Conservation (phyloP, 345 rosid species). For the Syzygium oleosum region DNA sequence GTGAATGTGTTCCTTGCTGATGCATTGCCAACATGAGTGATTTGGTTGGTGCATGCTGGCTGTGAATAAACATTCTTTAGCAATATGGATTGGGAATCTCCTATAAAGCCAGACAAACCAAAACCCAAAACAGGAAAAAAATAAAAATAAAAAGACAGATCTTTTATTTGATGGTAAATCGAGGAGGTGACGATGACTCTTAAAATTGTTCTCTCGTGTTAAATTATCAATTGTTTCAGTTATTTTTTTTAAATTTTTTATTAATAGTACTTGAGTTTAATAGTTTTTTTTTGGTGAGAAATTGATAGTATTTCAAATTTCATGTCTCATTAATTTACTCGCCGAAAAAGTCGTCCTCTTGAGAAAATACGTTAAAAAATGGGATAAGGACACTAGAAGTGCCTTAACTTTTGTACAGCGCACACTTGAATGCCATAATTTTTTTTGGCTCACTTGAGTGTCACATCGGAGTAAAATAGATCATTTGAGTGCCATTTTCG, state of each 20-base stretch:
- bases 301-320: background rate
- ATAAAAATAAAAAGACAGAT: too few relatives aligned
- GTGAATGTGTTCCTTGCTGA: background rate
- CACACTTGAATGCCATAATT: too few relatives aligned
- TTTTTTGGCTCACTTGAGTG: too few relatives aligned
- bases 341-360: background rate
- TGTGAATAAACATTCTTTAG: background rate
- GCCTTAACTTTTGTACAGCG: too few relatives aligned
- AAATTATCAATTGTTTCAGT: rapidly evolving
- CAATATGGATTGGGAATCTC: background rate
- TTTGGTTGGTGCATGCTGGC: background rate
- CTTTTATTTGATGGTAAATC: too few relatives aligned
- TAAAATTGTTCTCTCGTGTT: background rate
- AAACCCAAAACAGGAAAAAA: too few relatives aligned
- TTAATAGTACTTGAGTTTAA: background rate
- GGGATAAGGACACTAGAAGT: too few relatives aligned
- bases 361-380: too few relatives aligned
- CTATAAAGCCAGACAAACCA: background rate
- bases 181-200: too few relatives aligned
- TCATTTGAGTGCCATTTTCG: too few relatives aligned
- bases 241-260: too few relatives aligned
- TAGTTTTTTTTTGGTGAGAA: rapidly evolving
- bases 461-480: too few relatives aligned
- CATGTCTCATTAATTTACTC: background rate
- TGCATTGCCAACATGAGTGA: background rate